Conservation (phyloP, 2,329 filamentous ascomycete genomes). For the Scedosporium minutisporum region DNA sequence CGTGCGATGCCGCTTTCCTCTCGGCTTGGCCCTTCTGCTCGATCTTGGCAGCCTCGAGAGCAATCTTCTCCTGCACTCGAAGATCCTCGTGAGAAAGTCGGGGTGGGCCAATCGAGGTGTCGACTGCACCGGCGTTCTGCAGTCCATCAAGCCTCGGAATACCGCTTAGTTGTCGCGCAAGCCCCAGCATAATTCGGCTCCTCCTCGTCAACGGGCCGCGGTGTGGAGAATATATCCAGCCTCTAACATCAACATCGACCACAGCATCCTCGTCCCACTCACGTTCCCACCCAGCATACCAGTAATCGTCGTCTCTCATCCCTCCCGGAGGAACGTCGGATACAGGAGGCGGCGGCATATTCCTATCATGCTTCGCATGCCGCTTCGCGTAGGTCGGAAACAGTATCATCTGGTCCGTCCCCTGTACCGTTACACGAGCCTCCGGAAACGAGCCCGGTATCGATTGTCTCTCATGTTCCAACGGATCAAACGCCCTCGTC, state of each 20-base stretch:
- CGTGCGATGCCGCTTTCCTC: constrained; percentile 58
- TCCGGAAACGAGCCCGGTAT: constrained; percentile 77
- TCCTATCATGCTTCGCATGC: constrained; percentile 45
- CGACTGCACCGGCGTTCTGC: neutral
- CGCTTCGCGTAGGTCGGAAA: constrained; percentile 88
- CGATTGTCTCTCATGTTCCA: constrained; percentile 21
- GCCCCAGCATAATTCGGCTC: constrained; percentile 75
- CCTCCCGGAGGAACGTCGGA: constrained; percentile 27
- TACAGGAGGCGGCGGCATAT: constrained; percentile 9
- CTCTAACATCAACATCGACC: constrained; percentile 88
- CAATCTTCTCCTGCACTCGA: constrained; percentile 55
- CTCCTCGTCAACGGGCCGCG: constrained; percentile 75
- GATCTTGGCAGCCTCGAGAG: constrained; percentile 67
- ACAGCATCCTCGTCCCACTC: constrained; percentile 75
- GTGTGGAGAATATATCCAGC: constrained; percentile 89
- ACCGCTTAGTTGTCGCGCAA: constrained; percentile 80
- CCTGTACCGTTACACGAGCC: constrained; percentile 67
- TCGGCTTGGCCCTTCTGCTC: constrained; percentile 62
- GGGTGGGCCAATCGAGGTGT: constrained; percentile 23
- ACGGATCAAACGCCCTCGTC: constrained; percentile 20
- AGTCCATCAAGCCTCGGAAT: constrained; percentile 57
- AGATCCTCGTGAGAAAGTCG: constrained; percentile 29
- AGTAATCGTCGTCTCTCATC: constrained; percentile 60
- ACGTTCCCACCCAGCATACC: constrained; percentile 68
- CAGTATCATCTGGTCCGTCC: constrained; percentile 84